Evolutionary conservation across 1,284 basidiomycete species (phyloP), one percentile per base, ranked within the genome.

Genomic region (Sporisorium scitamineum): DNA sequence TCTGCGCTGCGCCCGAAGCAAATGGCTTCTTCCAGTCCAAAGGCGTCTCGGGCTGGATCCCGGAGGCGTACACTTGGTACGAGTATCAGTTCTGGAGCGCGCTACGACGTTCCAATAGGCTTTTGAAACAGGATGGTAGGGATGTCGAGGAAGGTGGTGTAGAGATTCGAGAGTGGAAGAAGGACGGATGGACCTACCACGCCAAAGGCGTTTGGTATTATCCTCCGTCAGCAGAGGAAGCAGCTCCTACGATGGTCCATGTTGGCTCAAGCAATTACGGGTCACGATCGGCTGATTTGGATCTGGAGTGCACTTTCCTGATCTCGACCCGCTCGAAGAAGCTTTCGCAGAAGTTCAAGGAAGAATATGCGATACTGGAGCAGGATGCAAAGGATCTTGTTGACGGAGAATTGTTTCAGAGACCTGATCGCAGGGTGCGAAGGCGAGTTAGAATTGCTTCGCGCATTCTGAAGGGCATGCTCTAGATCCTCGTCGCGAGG

Each of bases 201-300:
- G 93, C 95, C 32, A 99, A 98, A 89, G 96, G 95, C 0, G 71
- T 76, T 7, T 76, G 73, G 73, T 65, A 61, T 20, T 56, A 52
- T 10, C 65, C 73, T 20, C 41, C 56, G 10, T 13, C 39, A 3
- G 27, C 31, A 14, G 54, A 24, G 14, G 13, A 26, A 10, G 52
- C 59, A 10, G 52, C 47, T 5, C 82, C 81, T 0, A 70, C 56
- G 5, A 59, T 76, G 50, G 96, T 95, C 0, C 89, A 98, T 54
- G 92, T 99, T 83, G 97, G 96, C 13, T 97, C 94, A 0, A 96
- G 95, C 3, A 99, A 99, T 86, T 91, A 97, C 62, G 97, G 96
- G 80, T 92, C 93, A 0, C 91, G 96, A 3, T 96, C 94, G 1
- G 90, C 94, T 1, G 90, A 93, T 73, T 90, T 97, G 51, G 97